Evolutionary conservation across 1,284 basidiomycete genomes (phyloP).

Genomic region (Melampsora occidentalis): DNA sequence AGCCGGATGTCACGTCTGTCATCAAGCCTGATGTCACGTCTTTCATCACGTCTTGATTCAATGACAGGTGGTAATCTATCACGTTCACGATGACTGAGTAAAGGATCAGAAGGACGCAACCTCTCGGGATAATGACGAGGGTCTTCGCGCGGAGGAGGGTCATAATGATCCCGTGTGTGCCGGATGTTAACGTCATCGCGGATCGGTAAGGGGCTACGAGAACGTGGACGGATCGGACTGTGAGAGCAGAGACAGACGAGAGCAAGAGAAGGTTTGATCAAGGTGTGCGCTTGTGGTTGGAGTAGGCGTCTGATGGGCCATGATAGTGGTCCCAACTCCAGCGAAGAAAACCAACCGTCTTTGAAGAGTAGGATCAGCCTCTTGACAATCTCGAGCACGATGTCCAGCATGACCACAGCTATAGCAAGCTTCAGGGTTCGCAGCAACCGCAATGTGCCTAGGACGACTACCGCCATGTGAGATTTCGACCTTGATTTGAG

Average conservation of each 20-base stretch:
- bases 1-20: too few relatives aligned
- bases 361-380: slow-evolving; percentile 3
- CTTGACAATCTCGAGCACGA: slow-evolving; percentile 69
- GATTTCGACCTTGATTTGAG: slow-evolving; percentile 76
- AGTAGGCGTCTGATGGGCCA: background rate
- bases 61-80: slow-evolving; percentile 12
- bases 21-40: too few relatives aligned
- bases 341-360: slow-evolving; percentile 20
- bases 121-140: slow-evolving; percentile 18
- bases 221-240: slow-evolving; percentile 25
- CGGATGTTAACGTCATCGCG: slow-evolving; percentile 13
- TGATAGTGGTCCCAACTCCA: background rate
- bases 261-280: slow-evolving; percentile 4
- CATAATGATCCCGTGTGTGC: background rate
- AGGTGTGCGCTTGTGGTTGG: background rate
- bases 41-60: too few relatives aligned
- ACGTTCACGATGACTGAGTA: slow-evolving; percentile 6
- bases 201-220: slow-evolving; percentile 6
- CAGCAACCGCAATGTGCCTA: slow-evolving; percentile 22
- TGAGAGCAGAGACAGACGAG: slow-evolving; percentile 10
- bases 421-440: slow-evolving; percentile 76
- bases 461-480: slow-evolving; percentile 68
- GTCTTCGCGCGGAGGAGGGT: slow-evolving; percentile 13
- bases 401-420: slow-evolving; percentile 75
- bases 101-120: slow-evolving; percentile 6